Percentiles rank a stretch among this genome's conserved stretches.
These are phyloP conservation scores for Talaromyces sp. DNA, from an alignment of 2,329 filamentous ascomycete species.

Conservation along the genomic window DNA sequence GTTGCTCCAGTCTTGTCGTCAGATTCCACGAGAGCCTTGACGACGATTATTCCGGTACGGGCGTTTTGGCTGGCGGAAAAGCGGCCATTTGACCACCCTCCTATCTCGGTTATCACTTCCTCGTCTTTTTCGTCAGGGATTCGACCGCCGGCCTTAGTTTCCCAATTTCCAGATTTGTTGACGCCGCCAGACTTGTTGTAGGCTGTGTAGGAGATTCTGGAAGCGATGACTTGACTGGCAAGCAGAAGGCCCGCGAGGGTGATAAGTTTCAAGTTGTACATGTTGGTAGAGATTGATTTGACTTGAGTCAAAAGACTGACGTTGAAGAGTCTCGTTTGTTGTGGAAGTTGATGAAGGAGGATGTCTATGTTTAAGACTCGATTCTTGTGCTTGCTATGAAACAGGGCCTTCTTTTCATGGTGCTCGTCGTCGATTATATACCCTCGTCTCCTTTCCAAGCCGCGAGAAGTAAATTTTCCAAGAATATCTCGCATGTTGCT, in stretches of 20 bases:
- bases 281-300: neutral
- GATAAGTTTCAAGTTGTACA: neutral
- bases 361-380: neutral
- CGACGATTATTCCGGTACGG: too few relatives aligned
- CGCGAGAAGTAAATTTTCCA: neutral
- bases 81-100: too few relatives aligned
- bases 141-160: neutral
- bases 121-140: neutral
- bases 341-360: neutral
- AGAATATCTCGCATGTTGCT: neutral
- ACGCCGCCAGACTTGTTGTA: neutral
- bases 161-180: neutral
- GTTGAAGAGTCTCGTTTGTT: neutral
- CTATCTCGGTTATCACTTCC: neutral
- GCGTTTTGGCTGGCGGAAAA: too few relatives aligned
- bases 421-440: neutral
- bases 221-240: neutral
- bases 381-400: conserved; percentile 3
- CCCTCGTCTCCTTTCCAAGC: neutral
- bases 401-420: neutral
- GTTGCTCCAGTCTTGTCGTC: neutral
- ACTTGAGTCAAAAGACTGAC: neutral
- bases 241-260: neutral
- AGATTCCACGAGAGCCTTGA: neutral
- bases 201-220: neutral